A percentile compares a stretch with the other conserved stretches of the same genome.
These are phyloP conservation scores for Citrus australasica DNA, from an alignment of 345 rosid species.

Conservation along the genomic window DNA sequence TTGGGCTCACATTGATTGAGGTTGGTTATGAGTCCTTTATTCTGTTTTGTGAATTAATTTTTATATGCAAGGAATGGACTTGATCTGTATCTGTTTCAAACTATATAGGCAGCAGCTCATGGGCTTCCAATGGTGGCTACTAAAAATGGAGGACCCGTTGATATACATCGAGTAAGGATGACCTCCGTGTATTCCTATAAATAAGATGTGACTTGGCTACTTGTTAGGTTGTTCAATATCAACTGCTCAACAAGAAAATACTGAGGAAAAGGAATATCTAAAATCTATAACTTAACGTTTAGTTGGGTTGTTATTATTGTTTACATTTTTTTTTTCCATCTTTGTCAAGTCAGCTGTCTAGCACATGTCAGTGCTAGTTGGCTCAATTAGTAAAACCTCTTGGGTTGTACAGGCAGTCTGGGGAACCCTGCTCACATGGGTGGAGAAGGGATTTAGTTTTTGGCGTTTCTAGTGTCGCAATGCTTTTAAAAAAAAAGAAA, in stretches of 20 bases:
- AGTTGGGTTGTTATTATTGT: not conserved
- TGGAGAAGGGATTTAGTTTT: not conserved
- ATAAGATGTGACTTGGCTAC: not conserved
- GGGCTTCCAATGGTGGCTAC: slow-evolving; percentile 99
- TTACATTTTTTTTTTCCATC: not conserved
- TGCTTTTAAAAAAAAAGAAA: not conserved
- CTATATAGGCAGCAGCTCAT: slow-evolving; percentile 87
- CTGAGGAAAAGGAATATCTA: not conserved
- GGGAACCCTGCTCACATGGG: not conserved
- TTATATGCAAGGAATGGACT: not conserved
- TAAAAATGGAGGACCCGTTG: slow-evolving; percentile 97
- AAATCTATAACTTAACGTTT: not conserved
- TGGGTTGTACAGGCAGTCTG: not conserved
- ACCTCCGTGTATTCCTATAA: slow-evolving; percentile 1
- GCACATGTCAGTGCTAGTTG: not conserved
- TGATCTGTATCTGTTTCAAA: slow-evolving; percentile 7
- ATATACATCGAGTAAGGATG: slow-evolving; percentile 62
- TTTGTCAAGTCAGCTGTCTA: not conserved
- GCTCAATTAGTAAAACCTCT: not conserved
- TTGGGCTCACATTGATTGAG: slow-evolving; percentile 97
- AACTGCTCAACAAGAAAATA: not conserved
- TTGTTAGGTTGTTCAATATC: not conserved
- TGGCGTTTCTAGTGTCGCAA: not conserved
- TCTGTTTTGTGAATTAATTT: not conserved
- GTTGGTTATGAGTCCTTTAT: slow-evolving; percentile 28